These are phyloP conservation scores for Talaromyces borbonicus DNA, from an alignment of 495 filamentous ascomycete species.

Conservation along the genomic window DNA sequence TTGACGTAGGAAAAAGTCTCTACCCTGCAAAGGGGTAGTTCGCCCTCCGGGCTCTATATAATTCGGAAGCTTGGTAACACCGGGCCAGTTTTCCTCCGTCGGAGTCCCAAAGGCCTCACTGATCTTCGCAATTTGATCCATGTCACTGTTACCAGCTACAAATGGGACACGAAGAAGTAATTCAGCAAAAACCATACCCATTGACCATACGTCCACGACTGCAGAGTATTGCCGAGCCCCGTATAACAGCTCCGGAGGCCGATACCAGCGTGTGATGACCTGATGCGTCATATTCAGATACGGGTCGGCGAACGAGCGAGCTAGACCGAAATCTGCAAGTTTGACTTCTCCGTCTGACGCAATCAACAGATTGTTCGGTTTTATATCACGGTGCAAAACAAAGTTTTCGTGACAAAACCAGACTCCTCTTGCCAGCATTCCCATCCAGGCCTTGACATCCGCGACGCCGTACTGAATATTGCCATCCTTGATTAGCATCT, in stretches of 20 bases:
- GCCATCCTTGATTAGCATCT: conserved; percentile 81
- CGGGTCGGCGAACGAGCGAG: conserved; percentile 80
- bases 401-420: conserved; percentile 97
- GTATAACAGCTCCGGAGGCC: conserved; percentile 86
- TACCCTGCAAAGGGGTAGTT: conserved; percentile 49
- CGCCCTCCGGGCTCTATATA: conserved; percentile 51
- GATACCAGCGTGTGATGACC: conserved; percentile 96
- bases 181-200: conserved; percentile 87
- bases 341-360: conserved; percentile 88
- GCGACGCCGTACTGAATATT: conserved; percentile 66
- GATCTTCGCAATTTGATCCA: conserved; percentile 71
- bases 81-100: conserved; percentile 91
- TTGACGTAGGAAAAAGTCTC: conserved; percentile 55
- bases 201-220: conserved; percentile 92
- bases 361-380: conserved; percentile 95
- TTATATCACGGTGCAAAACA: conserved; percentile 95
- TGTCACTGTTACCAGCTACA: conserved; percentile 69
- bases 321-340: conserved; percentile 95
- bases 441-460: conserved; percentile 98
- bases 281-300: conserved; percentile 82
- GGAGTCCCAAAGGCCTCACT: conserved; percentile 81
- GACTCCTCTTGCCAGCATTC: conserved; percentile 84
- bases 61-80: conserved; percentile 69
- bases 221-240: conserved; percentile 82
- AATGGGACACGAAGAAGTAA: conserved; percentile 73